Base-by-base conservation (phyloP, 2,329 filamentous ascomycete genomes). In the Colletotrichum echinochloae region DNA sequence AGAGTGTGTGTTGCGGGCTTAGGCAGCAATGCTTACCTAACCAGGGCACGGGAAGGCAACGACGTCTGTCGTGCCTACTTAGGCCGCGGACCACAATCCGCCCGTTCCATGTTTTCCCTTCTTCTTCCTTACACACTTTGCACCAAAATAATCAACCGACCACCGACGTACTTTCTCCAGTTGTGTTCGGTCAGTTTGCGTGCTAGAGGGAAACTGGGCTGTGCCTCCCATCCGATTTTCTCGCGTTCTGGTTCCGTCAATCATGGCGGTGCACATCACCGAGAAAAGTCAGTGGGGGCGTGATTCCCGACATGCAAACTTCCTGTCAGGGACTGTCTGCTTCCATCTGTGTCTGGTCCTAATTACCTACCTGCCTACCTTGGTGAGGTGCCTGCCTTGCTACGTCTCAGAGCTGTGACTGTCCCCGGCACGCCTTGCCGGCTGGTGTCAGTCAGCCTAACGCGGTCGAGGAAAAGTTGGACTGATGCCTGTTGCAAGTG, bases 61-160 rank as follows among this genome's bases (percentile, higher is more conserved):
- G 57, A 67, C 57, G 57, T 41, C 7, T 49, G 12, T 49, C n/a
- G n/a, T n/a, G n/a, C n/a, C 57, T 46, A 26, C 59, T 71, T n/a
- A 33, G 44, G 11, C 46, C 52, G 67, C 68, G 56, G 16, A 39
- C 30, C 41, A 30, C 51, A 16, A 11, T 37, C 39, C 60, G 33
- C 61, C 74, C 60, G 70, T 66, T 72, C 66, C 64, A 74, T 61
- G 73, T 63, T 65, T 33, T 37, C 23, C 70, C 74, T 74, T 77
- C 39, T 66, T 57, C 63, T 75, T 78, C 78, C 77, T 76, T 64
- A 75, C 78, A 87, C 81, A 88, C 85, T 81, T 82, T 66, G 87
- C 87, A 88, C 85, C 82, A 87, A 84, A 87, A 84, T 84, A 89
- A 89, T 89, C 87, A 89, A 89, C 86, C 86, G 85, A 81, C 81